A percentile compares a stretch with the other conserved stretches of the same genome.
Conservation (phyloP, 83 land plant species). For the Thuja plicata region DNA sequence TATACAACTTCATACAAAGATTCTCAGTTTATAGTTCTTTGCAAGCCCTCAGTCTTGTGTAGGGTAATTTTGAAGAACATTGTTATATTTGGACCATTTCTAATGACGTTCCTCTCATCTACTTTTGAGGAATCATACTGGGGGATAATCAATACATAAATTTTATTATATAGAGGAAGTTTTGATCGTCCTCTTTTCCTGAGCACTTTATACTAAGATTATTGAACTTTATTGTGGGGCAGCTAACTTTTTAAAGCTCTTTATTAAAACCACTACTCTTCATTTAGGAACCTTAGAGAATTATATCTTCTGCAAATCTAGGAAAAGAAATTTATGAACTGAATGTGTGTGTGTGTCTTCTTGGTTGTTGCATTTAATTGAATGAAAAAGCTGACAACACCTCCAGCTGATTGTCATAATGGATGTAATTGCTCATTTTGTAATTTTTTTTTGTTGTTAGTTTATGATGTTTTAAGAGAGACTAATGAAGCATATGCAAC, state of each 20-base stretch:
- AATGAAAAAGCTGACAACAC: neutral
- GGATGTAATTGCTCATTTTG: neutral
- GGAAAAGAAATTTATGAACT: neutral
- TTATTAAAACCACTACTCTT: no score
- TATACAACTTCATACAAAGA: neutral
- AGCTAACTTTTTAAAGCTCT: no score
- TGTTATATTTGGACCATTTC: neutral
- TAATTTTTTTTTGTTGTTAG: no score
- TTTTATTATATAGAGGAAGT: neutral
- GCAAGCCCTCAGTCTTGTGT: neutral
- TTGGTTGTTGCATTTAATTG: neutral
- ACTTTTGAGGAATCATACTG: neutral
- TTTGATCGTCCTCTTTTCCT: neutral
- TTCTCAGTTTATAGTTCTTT: neutral
- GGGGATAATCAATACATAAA: neutral
- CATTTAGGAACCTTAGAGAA: no score
- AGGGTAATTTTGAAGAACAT: neutral
- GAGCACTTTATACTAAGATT: neutral
- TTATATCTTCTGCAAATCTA: no score
- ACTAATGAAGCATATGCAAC: no score
- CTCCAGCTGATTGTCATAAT: neutral
- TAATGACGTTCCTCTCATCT: neutral
- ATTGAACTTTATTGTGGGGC: neutral
- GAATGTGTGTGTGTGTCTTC: neutral
- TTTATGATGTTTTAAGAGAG: no score